Evolutionary conservation across 140 eudicot species (phyloP), one percentile per base, ranked within the genome.

Genomic region (Senecio squalidus): DNA sequence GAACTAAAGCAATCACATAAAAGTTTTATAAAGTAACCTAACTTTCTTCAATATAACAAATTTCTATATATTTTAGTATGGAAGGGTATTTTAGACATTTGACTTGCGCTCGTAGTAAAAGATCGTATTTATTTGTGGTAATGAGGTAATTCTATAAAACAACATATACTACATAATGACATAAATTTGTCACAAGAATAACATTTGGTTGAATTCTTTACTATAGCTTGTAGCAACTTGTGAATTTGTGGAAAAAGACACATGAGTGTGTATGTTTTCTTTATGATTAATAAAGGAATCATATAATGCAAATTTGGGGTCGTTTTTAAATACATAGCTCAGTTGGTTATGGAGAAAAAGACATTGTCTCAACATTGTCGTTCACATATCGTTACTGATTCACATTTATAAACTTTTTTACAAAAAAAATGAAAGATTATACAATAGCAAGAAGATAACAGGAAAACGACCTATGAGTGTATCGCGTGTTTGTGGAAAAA

Each of bases 1-100:
- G 64, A 66, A 41, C 72, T 54, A 66, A 66, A 66, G 57, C 56
- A 55, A 21, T 55, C 58, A 44, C 45, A 67, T 11, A 43, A 41
- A 67, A 58, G 48, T 20, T 67, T 36, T 16, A 55, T 55, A 67
- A 67, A 31, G 65, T 34, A 31, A 31, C 65, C 22, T 16, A 3
- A 13, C 65, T 29, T 67, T 55, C 65, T 40, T 15, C 23, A 34
- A 20, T n/a, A n/a, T n/a, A n/a, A n/a, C n/a, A n/a, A n/a, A n/a
- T n/a, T n/a, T n/a, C n/a, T n/a, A n/a, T n/a, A n/a, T n/a, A n/a
- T n/a, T n/a, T n/a, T 34, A 49, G 14, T 21, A 28, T 16, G 25
- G 29, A 60, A 20, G 21, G 66, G 54, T 40, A 60, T 60, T 28
- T 60, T 41, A 41, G 54, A 43, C 26, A 43, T 25, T 4, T 25